Evolutionary conservation across 768 basidiomycete genomes (phyloP).

Genomic region (Boletellus emodensis): DNA sequence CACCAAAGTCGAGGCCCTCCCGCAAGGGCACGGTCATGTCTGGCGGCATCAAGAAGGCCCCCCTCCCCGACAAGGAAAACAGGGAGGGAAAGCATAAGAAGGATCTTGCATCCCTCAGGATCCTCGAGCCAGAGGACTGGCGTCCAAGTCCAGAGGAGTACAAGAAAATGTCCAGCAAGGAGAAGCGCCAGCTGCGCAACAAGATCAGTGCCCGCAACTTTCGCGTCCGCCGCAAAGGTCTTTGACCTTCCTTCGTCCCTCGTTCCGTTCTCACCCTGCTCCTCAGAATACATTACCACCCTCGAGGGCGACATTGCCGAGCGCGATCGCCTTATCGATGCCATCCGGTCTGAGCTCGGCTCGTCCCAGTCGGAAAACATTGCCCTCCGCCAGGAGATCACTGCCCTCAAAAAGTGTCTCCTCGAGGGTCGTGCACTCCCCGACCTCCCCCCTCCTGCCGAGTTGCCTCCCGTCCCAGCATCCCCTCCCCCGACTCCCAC

Average conservation of each 20-base stretch:
- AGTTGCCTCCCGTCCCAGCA: constrained; percentile 33
- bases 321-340: constrained; percentile 85
- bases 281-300: constrained; percentile 84
- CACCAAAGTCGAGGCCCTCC: constrained; percentile 45
- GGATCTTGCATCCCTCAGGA: constrained; percentile 26
- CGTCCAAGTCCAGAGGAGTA: constrained; percentile 89
- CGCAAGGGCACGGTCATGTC: constrained; percentile 67
- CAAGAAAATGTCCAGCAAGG: constrained; percentile 91
- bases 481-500: constrained; percentile 40
- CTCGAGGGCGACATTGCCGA: constrained; percentile 93
- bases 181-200: constrained; percentile 93
- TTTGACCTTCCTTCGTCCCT: not conserved
- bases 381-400: constrained; percentile 76
- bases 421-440: constrained; percentile 58
- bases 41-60: constrained; percentile 69
- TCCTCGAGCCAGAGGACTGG: constrained; percentile 62
- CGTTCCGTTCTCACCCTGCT: not conserved
- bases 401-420: constrained; percentile 67
- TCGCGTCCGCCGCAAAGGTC: constrained; percentile 90
- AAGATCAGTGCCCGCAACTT: constrained; percentile 97
- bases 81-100: constrained; percentile 21
- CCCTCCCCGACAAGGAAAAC: constrained; percentile 34
- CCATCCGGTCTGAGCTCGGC: constrained; percentile 80
- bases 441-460: constrained; percentile 43
- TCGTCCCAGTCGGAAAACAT: constrained; percentile 76